Evolutionary conservation across 495 filamentous ascomycete genomes (phyloP).

Genomic region (Podospora anserina): DNA sequence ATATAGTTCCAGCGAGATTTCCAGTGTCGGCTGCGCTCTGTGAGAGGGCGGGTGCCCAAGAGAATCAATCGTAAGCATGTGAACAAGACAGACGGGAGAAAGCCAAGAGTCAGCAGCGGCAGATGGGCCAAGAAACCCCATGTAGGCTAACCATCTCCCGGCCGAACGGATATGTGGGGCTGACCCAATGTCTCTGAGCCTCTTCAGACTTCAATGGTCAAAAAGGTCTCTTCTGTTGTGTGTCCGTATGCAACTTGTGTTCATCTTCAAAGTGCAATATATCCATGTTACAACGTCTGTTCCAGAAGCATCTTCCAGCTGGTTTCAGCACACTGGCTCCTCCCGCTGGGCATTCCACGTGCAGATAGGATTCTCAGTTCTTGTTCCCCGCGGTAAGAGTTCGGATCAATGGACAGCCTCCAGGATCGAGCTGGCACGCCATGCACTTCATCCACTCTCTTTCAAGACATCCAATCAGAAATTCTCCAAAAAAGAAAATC

Average conservation of each 20-base stretch:
- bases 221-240: background rate
- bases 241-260: background rate
- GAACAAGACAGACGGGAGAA: background rate
- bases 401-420: background rate
- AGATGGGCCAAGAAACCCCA: constrained; percentile 8
- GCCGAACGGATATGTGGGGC: constrained; percentile 24
- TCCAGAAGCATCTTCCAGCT: background rate
- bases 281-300: background rate
- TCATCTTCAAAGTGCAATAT: background rate
- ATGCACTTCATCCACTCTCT: background rate
- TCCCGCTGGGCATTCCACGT: background rate
- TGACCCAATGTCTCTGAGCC: background rate
- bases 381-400: background rate
- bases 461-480: background rate
- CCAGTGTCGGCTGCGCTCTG: background rate
- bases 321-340: background rate
- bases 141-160: constrained; percentile 14
- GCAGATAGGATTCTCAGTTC: background rate
- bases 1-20: background rate
- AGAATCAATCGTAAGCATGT: background rate
- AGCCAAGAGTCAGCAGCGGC: background rate
- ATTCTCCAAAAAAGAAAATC: background rate
- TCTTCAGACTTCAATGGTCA: background rate
- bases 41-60: background rate
- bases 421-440: background rate